These are phyloP conservation scores for Microthlaspi erraticum DNA, from an alignment of 345 rosid species.

Conservation along the genomic window DNA sequence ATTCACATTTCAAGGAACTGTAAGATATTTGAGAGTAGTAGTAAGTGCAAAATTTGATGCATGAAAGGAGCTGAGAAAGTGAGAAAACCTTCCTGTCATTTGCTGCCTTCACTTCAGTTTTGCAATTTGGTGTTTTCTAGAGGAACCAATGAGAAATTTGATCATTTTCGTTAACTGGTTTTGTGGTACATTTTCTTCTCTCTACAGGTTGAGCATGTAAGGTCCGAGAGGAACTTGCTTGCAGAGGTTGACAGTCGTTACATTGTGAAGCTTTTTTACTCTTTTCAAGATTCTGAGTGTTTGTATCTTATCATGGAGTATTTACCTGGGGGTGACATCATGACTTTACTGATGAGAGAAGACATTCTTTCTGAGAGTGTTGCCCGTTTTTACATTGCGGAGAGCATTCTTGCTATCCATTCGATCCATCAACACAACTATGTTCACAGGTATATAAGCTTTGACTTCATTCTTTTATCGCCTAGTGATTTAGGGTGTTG, in stretches of 20 bases:
- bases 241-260: constrained; percentile 97
- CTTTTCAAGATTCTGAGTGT: constrained; percentile 96
- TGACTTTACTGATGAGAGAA: constrained; percentile 98
- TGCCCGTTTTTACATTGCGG: constrained; percentile 90
- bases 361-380: constrained; percentile 92
- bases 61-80: not conserved
- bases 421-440: constrained; percentile 87
- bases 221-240: constrained; percentile 97
- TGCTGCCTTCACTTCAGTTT: constrained; percentile 1
- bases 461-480: not conserved
- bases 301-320: constrained; percentile 98
- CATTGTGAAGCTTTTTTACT: constrained; percentile 89
- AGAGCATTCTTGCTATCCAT: constrained; percentile 85
- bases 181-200: constrained; percentile 2
- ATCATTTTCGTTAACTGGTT: not conserved
- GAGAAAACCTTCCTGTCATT: constrained; percentile 3
- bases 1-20: constrained; percentile 13
- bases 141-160: no score
- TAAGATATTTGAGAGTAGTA: constrained; percentile 7
- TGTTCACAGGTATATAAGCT: constrained; percentile 65
- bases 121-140: not conserved
- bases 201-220: constrained; percentile 93
- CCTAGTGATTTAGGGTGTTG: constrained; percentile 17
- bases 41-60: constrained; percentile 21
- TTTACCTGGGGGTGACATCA: constrained; percentile 98